Base-by-base conservation (phyloP, 1,284 basidiomycete genomes). In the Rhodotorula sp. region DNA sequence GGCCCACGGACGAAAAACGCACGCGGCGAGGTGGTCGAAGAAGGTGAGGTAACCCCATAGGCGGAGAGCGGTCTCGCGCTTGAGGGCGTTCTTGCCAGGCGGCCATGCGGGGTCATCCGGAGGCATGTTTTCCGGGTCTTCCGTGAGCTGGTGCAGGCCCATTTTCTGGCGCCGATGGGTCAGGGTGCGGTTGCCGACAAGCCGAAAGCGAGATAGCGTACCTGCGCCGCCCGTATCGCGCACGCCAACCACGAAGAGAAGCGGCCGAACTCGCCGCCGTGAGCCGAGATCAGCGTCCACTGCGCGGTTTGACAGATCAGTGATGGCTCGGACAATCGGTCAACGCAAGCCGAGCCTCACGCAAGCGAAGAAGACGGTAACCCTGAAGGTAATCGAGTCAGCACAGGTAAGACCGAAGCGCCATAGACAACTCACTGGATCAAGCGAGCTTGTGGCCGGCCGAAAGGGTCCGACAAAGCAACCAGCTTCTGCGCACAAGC, bases 21-120 rank as follows among this genome's bases (percentile, higher is more conserved):
- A 66, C 46, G 61, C 70, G 19, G 68, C 58, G 14, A 74, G 52
- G 41, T 61, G 55, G 45, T 74, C 73, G 48, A 67, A 62, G 56
- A 74, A 74, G 5, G 53, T 34, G 5, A 74, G 41, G 16, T 60
- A 64, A 5, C 65, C 64, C 66, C 58, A 77, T 7, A 68, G 59
- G 3, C 66, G 69, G 8, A 71, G 54, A 0, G 64, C 77, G 10
- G 54, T 65, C 56, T 76, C 69, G 4, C 74, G 64, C 61, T 74
- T 76, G 49, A 73, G 42, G 7, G 69, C 58, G 64, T 74, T 74
- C 54, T 74, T 74, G 13, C 72, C 72, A 1, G 72, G 67, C 19
- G 74, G 74, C 60, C 65, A 71, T 0, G 66, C 66, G 7, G 55
- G 48, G 34, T 67, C 66, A 55, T 67, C 75, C 5, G 68, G 64